Percentiles rank a stretch among this genome's conserved stretches.
Conservation (phyloP, 73 alveolate genomes). For the Diophrys appendiculata region DNA sequence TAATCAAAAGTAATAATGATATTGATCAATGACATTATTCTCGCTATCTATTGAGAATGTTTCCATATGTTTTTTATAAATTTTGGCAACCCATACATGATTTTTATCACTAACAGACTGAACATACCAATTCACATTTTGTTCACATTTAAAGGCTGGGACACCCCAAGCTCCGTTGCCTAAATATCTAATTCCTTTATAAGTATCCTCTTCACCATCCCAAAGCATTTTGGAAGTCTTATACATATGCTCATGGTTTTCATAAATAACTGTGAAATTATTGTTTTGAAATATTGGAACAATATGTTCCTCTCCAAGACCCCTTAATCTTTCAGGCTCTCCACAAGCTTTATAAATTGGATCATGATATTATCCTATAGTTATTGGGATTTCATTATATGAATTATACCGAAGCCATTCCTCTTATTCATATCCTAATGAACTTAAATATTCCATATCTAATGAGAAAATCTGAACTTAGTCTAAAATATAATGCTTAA, state of each 20-base stretch:
- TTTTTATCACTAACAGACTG: too few species aligned
- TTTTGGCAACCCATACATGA: background rate
- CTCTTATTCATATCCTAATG: background rate
- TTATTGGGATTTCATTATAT: background rate
- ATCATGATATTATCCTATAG: constrained; percentile 18
- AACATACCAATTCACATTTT: background rate
- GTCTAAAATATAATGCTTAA: constrained; percentile 1
- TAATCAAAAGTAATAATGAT: background rate
- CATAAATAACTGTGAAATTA: constrained; percentile 10
- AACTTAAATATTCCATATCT: constrained; percentile 19
- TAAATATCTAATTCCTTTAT: background rate
- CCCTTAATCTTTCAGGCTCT: background rate
- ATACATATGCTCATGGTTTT: constrained; percentile 1
- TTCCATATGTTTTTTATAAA: background rate
- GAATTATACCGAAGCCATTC: background rate
- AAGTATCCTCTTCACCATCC: background rate
- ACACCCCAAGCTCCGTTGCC: constrained; percentile 32
- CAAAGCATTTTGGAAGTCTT: background rate
- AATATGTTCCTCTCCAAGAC: background rate
- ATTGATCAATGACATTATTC: background rate
- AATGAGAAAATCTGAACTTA: constrained; percentile 6
- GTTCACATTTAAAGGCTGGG: background rate
- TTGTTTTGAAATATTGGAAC: constrained; percentile 12
- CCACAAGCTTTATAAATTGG: constrained; percentile 24
- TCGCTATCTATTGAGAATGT: background rate